These are phyloP conservation scores for Diaporthe sp. DNA, from an alignment of 2,329 filamentous ascomycete species.

Conservation along the genomic window DNA sequence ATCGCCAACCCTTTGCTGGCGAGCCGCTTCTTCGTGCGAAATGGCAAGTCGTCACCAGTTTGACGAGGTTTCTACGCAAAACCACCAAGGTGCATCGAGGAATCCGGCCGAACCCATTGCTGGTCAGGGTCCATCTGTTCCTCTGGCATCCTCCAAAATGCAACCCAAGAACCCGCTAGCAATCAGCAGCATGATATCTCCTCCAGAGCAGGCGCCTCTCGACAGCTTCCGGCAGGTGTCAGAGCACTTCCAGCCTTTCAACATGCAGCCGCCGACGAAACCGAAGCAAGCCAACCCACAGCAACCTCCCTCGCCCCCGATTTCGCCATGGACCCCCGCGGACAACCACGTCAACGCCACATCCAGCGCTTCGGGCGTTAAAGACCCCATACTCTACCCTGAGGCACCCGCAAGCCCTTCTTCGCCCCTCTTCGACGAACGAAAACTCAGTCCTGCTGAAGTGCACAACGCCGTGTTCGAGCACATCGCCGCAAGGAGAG, in stretches of 20 bases:
- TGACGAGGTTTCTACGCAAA: conserved; percentile 11
- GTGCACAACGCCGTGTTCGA: conserved; percentile 63
- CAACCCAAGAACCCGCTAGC: conserved; percentile 59
- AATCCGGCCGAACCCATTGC: neutral
- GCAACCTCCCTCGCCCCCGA: conserved; percentile 68
- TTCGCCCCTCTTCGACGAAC: conserved; percentile 65
- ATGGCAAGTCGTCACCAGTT: conserved; percentile 26
- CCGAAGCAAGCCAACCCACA: conserved; percentile 42
- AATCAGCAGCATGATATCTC: conserved; percentile 70
- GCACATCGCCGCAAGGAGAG: conserved; percentile 65
- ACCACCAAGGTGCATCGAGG: neutral
- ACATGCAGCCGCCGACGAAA: conserved; percentile 47
- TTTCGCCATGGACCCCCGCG: conserved; percentile 65
- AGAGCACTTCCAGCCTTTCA: conserved; percentile 39
- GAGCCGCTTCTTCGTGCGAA: conserved; percentile 1
- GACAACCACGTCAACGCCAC: conserved; percentile 52
- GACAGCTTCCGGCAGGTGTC: conserved; percentile 62
- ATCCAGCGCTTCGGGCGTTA: conserved; percentile 49
- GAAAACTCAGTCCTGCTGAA: conserved; percentile 52
- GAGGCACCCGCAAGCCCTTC: conserved; percentile 58
- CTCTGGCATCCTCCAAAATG: neutral
- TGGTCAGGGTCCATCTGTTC: neutral
- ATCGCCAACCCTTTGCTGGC: neutral
- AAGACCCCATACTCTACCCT: conserved; percentile 73
- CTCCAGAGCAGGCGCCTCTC: conserved; percentile 67